phyloP scores from a whole-genome alignment of 2,329 filamentous ascomycete species.

The Capronia epimyces region DNA sequence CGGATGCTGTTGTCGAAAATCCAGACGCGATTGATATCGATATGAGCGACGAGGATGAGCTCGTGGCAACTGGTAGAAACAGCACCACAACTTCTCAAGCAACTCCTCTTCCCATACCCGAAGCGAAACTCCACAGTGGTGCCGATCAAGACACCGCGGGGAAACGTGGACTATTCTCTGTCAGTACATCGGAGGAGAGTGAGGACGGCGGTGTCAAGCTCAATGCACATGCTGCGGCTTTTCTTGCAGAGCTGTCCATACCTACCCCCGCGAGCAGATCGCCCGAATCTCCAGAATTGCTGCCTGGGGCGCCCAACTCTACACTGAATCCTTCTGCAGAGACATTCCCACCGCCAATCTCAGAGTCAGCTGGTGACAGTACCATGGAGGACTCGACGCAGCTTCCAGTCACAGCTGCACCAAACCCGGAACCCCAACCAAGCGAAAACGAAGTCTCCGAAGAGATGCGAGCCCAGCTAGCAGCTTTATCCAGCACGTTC shows the following conservation, averaged over 20 bases:
- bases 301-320: background rate
- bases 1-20: conserved; percentile 13
- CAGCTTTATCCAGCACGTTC: conserved; percentile 59
- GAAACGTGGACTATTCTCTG: background rate
- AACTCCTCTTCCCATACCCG: background rate
- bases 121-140: background rate
- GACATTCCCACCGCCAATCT: background rate
- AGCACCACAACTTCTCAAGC: background rate
- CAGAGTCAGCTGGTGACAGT: background rate
- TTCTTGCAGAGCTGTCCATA: background rate
- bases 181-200: conserved; percentile 16
- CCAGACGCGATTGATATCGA: conserved; percentile 46
- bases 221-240: conserved; percentile 4
- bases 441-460: conserved; percentile 47
- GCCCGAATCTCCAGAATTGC: background rate
- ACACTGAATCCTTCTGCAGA: background rate
- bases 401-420: background rate
- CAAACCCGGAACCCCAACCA: conserved; percentile 31
- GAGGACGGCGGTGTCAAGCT: conserved; percentile 25
- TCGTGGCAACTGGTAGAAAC: conserved; percentile 2
- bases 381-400: background rate
- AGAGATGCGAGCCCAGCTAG: conserved; percentile 66
- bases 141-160: background rate
- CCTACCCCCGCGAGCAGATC: background rate
- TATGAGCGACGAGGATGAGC: conserved; percentile 50